Percentiles rank a stretch among this genome's conserved stretches.
phyloP scores from a whole-genome alignment of 1,284 basidiomycete genomes.

The Ustilago esculenta region DNA sequence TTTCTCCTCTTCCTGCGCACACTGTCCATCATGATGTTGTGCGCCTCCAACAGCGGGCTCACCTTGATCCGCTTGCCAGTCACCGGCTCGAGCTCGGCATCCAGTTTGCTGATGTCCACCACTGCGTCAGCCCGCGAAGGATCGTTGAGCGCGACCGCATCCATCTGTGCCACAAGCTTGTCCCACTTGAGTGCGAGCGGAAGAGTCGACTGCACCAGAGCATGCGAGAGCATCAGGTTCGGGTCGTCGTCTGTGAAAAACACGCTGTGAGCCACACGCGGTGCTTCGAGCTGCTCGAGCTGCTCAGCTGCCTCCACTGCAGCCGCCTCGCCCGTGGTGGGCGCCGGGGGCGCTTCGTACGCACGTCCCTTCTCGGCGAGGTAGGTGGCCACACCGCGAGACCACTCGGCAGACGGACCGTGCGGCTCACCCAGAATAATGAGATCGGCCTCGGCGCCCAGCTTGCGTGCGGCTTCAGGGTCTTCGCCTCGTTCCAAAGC shows the following conservation, averaged over 20 bases:
- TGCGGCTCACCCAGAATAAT: slow-evolving; percentile 63
- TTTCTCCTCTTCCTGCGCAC: slow-evolving; percentile 65
- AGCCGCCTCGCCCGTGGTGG: slow-evolving; percentile 2
- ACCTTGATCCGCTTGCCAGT: slow-evolving; percentile 13
- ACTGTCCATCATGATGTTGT: slow-evolving; percentile 61
- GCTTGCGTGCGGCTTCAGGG: slow-evolving; percentile 53
- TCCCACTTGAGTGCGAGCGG: slow-evolving; percentile 59
- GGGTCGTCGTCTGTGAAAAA: slow-evolving; percentile 56
- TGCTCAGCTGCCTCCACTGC: slow-evolving; percentile 5
- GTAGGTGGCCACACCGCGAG: slow-evolving; percentile 60
- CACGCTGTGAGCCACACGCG: slow-evolving; percentile 29
- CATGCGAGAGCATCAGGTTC: slow-evolving; percentile 63
- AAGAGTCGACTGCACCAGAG: slow-evolving; percentile 60
- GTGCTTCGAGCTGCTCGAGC: slow-evolving; percentile 8
- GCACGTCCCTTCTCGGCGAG: slow-evolving; percentile 61
- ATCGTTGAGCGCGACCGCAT: slow-evolving; percentile 38
- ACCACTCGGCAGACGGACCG: slow-evolving; percentile 58
- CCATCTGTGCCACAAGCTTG: slow-evolving; percentile 53
- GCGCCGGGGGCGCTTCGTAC: slow-evolving; percentile 54
- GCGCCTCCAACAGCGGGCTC: slow-evolving; percentile 34
- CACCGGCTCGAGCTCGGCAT: slow-evolving; percentile 32
- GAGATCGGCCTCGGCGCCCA: slow-evolving; percentile 65
- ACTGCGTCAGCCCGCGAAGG: slow-evolving; percentile 17
- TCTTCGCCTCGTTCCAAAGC: slow-evolving; percentile 64
- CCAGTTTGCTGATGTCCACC: slow-evolving; percentile 35